phyloP scores from a whole-genome alignment of 1,139 yeast species.

The Geotrichum australiense region DNA sequence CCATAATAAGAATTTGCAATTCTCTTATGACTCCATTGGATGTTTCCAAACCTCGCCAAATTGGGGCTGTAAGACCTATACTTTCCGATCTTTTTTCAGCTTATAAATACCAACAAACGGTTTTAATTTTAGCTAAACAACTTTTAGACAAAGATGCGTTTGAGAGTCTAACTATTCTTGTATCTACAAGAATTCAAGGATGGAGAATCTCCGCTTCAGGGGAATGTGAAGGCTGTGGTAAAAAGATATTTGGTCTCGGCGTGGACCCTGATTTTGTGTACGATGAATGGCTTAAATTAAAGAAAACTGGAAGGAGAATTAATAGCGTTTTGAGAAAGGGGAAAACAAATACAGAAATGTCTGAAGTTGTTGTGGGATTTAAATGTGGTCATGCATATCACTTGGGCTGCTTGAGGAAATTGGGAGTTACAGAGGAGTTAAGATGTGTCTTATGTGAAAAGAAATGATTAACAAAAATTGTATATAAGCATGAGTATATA shows the following conservation, averaged over 20 bases:
- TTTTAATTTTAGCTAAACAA: slow-evolving; percentile 46
- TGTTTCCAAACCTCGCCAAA: slow-evolving; percentile 21
- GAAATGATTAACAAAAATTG: background rate
- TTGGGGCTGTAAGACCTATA: slow-evolving; percentile 47
- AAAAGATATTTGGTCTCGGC: slow-evolving; percentile 55
- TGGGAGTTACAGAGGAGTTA: slow-evolving; percentile 33
- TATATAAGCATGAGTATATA: background rate
- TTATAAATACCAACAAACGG: slow-evolving; percentile 55
- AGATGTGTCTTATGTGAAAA: slow-evolving; percentile 19
- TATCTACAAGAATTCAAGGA: slow-evolving; percentile 44
- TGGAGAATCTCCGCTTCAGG: slow-evolving; percentile 49
- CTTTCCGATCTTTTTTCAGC: slow-evolving; percentile 59
- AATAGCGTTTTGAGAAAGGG: slow-evolving; percentile 11
- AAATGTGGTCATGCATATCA: slow-evolving; percentile 67
- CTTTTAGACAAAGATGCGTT: slow-evolving; percentile 51
- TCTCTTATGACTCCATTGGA: slow-evolving; percentile 24
- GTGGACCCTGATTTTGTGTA: slow-evolving; percentile 37
- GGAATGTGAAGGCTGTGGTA: slow-evolving; percentile 67
- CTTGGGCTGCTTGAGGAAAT: slow-evolving; percentile 45
- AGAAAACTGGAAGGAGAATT: slow-evolving; percentile 16
- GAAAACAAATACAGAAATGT: slow-evolving; percentile 9
- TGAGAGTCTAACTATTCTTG: slow-evolving; percentile 39
- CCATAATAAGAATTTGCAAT: slow-evolving; percentile 27
- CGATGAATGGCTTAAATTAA: slow-evolving; percentile 30
- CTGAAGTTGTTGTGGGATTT: slow-evolving; percentile 39